A percentile compares a stretch with the other conserved stretches of the same genome.
These are phyloP conservation scores for Kodamaea suecica DNA, from an alignment of 1,139 yeast species.

Conservation along the genomic window DNA sequence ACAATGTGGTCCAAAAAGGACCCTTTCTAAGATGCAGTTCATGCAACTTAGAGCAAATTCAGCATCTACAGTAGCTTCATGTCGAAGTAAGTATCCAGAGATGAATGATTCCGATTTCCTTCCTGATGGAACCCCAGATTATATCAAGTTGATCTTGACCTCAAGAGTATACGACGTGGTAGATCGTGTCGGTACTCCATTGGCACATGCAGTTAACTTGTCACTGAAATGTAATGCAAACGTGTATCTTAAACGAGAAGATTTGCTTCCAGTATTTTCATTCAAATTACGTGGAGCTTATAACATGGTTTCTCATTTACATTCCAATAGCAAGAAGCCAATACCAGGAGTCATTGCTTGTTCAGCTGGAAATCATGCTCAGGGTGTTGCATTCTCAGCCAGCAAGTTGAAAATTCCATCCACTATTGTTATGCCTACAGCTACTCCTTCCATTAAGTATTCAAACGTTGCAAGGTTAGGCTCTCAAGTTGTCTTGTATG, in stretches of 20 bases:
- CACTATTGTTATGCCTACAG: slow-evolving; percentile 96
- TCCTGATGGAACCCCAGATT: slow-evolving; percentile 79
- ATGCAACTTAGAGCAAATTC: neutral
- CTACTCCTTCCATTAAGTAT: slow-evolving; percentile 92
- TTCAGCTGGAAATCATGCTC: slow-evolving; percentile 99
- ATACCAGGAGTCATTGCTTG: slow-evolving; percentile 94
- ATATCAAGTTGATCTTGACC: slow-evolving; percentile 81
- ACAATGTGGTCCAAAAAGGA: no score
- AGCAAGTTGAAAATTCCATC: slow-evolving; percentile 82
- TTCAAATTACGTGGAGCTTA: slow-evolving; percentile 97
- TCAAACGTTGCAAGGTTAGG: slow-evolving; percentile 90
- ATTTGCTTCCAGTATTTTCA: slow-evolving; percentile 88
- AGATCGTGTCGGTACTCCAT: slow-evolving; percentile 73
- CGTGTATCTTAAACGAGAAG: slow-evolving; percentile 83
- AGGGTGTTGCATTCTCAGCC: slow-evolving; percentile 95
- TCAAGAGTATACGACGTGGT: slow-evolving; percentile 94
- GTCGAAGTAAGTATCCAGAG: slow-evolving; percentile 40
- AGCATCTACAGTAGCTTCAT: neutral
- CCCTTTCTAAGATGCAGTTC: no score
- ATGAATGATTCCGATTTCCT: slow-evolving; percentile 50
- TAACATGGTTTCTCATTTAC: slow-evolving; percentile 89
- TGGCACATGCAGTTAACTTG: slow-evolving; percentile 70
- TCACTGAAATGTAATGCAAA: slow-evolving; percentile 72
- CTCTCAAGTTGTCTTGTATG: slow-evolving; percentile 86
- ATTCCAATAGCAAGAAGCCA: slow-evolving; percentile 53